phyloP scores from a whole-genome alignment of 2,329 filamentous ascomycete species.

The Cordyceps militaris region DNA sequence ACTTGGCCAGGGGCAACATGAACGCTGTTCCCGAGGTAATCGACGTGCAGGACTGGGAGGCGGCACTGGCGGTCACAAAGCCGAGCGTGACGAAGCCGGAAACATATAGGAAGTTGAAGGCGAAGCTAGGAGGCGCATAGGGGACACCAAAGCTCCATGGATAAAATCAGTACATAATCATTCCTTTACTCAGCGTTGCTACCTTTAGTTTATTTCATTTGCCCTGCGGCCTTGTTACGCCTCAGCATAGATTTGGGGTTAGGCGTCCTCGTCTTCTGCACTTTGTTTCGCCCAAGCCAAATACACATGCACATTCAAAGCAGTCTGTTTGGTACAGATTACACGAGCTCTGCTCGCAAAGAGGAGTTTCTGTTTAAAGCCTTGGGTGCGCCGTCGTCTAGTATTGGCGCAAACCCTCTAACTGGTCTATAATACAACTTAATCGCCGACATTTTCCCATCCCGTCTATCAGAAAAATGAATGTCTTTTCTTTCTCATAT shows the following conservation, averaged over 20 bases:
- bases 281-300: not conserved
- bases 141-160: not conserved
- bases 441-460: conserved; percentile 19
- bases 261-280: not conserved
- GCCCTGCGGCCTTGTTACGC: not conserved
- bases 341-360: conserved; percentile 20
- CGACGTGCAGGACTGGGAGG: conserved; percentile 43
- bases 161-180: not conserved
- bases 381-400: conserved; percentile 24
- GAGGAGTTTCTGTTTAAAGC: conserved; percentile 28
- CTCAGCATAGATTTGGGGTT: not conserved
- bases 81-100: conserved; percentile 43
- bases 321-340: not conserved
- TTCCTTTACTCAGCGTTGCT: not conserved
- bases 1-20: conserved; percentile 21
- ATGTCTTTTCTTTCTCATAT: conserved; percentile 2
- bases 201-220: not conserved
- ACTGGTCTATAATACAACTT: conserved; percentile 33
- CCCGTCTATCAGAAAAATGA: conserved; percentile 28
- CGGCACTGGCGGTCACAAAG: conserved; percentile 40
- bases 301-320: not conserved
- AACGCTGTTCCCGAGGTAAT: conserved; percentile 21
- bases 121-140: conserved; percentile 19
- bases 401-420: conserved; percentile 21
- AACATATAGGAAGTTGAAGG: conserved; percentile 34